Evolutionary conservation across 176 grass and related monocot species (phyloP).

Genomic region (Elaeis guineensis): DNA sequence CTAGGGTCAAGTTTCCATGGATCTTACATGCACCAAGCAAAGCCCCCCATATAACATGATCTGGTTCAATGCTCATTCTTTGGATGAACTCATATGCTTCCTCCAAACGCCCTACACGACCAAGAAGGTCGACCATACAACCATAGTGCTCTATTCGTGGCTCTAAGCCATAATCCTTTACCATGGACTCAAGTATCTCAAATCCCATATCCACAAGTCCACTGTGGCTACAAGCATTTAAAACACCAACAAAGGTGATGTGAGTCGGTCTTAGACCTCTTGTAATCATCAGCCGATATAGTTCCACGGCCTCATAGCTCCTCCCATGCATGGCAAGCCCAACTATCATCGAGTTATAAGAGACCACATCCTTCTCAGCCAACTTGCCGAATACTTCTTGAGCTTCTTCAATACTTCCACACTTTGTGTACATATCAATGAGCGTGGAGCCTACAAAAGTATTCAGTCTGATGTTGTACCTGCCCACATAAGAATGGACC

Average conservation of each 20-base stretch:
- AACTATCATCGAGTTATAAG: constrained; percentile 21
- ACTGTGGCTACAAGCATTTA: constrained; percentile 24
- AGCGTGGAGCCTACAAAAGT: constrained; percentile 14
- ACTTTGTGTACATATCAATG: constrained; percentile 19
- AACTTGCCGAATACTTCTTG: constrained; percentile 4
- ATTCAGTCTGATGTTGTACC: constrained; percentile 1
- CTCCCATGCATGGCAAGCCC: constrained; percentile 23
- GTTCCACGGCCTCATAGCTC: constrained; percentile 1
- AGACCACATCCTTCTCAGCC: constrained; percentile 6
- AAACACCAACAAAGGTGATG: constrained; percentile 13
- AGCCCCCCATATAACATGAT: constrained; percentile 18
- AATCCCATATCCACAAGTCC: constrained; percentile 17
- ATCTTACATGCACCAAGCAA: constrained; percentile 26
- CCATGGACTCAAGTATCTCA: constrained; percentile 15
- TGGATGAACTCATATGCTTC: constrained; percentile 18
- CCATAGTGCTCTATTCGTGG: constrained; percentile 21
- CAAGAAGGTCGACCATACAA: constrained; percentile 22
- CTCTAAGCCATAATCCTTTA: constrained; percentile 3
- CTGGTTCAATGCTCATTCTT: constrained; percentile 13
- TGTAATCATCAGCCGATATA: constrained; percentile 3
- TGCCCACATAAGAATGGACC: constrained; percentile 15
- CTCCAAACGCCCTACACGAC: constrained; percentile 12
- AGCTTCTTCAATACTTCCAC: constrained; percentile 21
- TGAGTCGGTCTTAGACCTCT: constrained; percentile 6
- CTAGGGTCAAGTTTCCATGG: constrained; percentile 7